These are phyloP conservation scores for Pythium guiyangense DNA, from an alignment of 352 stramenopile genomes.

Conservation along the genomic window DNA sequence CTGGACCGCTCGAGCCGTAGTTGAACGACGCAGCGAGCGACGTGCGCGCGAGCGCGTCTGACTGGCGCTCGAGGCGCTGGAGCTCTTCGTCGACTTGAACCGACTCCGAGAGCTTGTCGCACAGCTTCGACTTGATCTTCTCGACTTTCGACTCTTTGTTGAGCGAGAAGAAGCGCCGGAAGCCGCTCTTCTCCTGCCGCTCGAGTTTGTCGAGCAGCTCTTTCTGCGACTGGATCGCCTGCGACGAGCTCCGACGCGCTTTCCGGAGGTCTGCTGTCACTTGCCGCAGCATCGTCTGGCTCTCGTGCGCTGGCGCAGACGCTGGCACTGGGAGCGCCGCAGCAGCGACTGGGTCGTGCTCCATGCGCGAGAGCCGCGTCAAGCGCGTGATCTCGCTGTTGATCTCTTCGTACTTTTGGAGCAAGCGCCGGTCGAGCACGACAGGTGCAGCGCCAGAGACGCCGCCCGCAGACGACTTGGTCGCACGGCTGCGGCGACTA, in stretches of 20 bases:
- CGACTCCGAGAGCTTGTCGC: slow-evolving; percentile 68
- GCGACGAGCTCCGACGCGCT: slow-evolving; percentile 53
- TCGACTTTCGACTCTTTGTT: slow-evolving; percentile 70
- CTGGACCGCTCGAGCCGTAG: neutral
- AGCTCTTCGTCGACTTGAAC: slow-evolving; percentile 65
- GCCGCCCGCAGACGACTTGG: neutral
- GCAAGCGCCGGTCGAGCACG: slow-evolving; percentile 55
- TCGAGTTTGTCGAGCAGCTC: slow-evolving; percentile 82
- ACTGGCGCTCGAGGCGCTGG: slow-evolving; percentile 58
- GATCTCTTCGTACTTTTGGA: slow-evolving; percentile 74
- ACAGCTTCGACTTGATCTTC: slow-evolving; percentile 64
- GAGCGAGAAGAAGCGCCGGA: slow-evolving; percentile 65
- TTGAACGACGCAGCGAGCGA: slow-evolving; percentile 25
- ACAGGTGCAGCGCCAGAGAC: slow-evolving; percentile 8
- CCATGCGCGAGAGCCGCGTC: slow-evolving; percentile 52
- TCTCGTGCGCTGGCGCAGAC: slow-evolving; percentile 1
- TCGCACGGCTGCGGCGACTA: neutral
- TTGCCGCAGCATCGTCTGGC: slow-evolving; percentile 21
- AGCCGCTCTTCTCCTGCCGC: slow-evolving; percentile 53
- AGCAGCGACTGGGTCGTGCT: slow-evolving; percentile 12
- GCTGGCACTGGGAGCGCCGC: neutral
- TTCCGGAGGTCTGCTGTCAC: slow-evolving; percentile 52
- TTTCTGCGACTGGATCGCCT: slow-evolving; percentile 80
- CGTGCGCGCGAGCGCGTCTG: slow-evolving; percentile 53
- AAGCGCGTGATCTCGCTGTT: slow-evolving; percentile 74